Conservation (phyloP, 257 asterid species). For the Oldenlandia corymbosa region DNA sequence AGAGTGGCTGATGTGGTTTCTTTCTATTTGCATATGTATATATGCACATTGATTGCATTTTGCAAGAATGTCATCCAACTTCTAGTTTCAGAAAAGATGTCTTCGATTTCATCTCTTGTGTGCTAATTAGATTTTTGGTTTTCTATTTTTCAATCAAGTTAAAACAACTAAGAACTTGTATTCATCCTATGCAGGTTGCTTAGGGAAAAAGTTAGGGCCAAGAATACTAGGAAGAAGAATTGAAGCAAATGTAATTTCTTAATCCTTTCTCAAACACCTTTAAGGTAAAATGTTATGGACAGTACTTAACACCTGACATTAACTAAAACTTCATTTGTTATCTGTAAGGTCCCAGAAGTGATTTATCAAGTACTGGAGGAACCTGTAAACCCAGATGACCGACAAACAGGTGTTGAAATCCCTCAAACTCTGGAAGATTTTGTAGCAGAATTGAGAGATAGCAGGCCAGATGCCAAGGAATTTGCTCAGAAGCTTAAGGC, state of each 20-base stretch:
- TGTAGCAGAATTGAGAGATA: constrained; percentile 21
- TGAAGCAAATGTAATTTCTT: constrained; percentile 50
- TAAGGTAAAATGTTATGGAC: too few species aligned
- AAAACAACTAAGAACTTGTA: neutral
- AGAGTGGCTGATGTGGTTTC: neutral
- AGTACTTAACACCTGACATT: neutral
- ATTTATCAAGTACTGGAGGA: constrained; percentile 78
- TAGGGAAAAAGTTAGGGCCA: constrained; percentile 63
- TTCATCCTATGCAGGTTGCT: constrained; percentile 43
- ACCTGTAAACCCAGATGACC: constrained; percentile 28
- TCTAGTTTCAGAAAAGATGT: neutral
- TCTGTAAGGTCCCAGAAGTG: constrained; percentile 77
- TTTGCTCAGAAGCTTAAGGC: constrained; percentile 28
- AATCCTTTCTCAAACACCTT: neutral
- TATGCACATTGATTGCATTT: neutral
- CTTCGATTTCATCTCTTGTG: too few species aligned
- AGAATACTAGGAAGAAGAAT: constrained; percentile 49
- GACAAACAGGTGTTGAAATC: constrained; percentile 12
- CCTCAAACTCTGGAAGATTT: constrained; percentile 35
- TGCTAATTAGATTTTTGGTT: too few species aligned
- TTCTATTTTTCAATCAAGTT: neutral
- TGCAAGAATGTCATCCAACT: neutral
- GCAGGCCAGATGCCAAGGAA: constrained; percentile 24
- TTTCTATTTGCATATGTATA: neutral
- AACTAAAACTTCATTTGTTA: constrained; percentile 9